These are phyloP conservation scores for Talaromyces marneffei DNA, from an alignment of 2,329 filamentous ascomycete species.

Conservation along the genomic window DNA sequence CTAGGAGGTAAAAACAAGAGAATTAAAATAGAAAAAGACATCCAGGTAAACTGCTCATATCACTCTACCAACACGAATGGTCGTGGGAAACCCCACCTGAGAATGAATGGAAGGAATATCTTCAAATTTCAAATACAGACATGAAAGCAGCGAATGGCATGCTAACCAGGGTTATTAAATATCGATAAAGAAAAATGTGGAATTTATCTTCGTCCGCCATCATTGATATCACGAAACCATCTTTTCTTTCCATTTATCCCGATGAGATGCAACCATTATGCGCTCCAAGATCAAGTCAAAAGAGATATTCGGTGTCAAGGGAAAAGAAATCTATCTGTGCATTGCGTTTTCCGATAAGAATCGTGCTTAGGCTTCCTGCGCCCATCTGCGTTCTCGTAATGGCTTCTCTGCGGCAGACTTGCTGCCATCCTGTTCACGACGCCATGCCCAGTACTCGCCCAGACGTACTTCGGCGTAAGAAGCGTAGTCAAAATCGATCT, in stretches of 20 bases:
- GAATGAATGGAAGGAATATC: too few species aligned
- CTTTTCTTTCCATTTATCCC: not conserved
- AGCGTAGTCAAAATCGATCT: slow-evolving; percentile 96
- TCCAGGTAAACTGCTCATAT: not conserved
- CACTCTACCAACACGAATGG: not conserved
- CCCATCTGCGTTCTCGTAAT: slow-evolving; percentile 75
- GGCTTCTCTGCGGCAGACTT: slow-evolving; percentile 56
- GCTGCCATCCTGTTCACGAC: slow-evolving; percentile 63
- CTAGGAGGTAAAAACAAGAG: not conserved
- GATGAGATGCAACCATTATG: not conserved
- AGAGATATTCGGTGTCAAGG: not conserved
- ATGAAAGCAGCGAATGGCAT: not conserved
- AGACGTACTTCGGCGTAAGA: slow-evolving; percentile 80
- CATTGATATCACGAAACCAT: not conserved
- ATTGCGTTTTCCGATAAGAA: not conserved
- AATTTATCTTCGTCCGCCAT: slow-evolving; percentile 3
- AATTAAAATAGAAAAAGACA: not conserved
- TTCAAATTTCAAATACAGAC: not conserved
- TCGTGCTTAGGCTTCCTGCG: slow-evolving; percentile 39
- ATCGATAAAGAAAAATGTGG: not conserved
- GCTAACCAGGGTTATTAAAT: not conserved
- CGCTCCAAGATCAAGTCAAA: not conserved
- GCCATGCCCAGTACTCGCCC: slow-evolving; percentile 91
- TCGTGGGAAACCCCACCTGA: too few species aligned
- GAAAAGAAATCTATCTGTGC: not conserved